Evolutionary conservation across 169 alveolate species (phyloP).

Genomic region (Plasmodium berghei): DNA sequence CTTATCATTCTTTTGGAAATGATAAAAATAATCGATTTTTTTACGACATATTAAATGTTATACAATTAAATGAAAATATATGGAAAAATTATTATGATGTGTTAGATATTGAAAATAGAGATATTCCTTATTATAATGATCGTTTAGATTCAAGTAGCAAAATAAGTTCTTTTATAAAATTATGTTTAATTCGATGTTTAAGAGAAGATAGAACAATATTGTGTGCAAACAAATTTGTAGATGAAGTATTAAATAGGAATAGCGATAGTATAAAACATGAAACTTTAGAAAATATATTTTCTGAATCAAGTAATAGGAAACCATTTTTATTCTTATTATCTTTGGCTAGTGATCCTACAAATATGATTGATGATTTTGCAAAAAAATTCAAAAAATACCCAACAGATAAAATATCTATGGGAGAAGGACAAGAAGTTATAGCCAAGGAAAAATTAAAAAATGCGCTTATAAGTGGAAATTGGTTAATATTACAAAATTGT

Average conservation of each 20-base stretch:
- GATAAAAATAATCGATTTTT: constrained; percentile 92
- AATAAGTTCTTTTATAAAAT: constrained; percentile 92
- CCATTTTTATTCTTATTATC: constrained; percentile 94
- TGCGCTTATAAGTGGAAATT: constrained; percentile 94
- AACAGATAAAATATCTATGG: constrained; percentile 96
- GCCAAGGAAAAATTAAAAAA: constrained; percentile 91
- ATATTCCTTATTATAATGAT: constrained; percentile 94
- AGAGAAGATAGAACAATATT: constrained; percentile 95
- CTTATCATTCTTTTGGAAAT: constrained; percentile 93
- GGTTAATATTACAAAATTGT: constrained; percentile 96
- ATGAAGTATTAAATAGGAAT: constrained; percentile 88
- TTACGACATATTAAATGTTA: constrained; percentile 92
- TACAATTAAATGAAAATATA: constrained; percentile 88
- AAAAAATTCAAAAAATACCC: constrained; percentile 94
- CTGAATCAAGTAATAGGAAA: constrained; percentile 88
- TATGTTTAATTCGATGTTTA: constrained; percentile 92
- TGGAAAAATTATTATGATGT: constrained; percentile 93
- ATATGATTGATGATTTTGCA: constrained; percentile 94
- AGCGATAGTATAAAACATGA: constrained; percentile 94
- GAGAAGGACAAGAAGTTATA: constrained; percentile 96
- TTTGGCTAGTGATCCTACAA: constrained; percentile 96
- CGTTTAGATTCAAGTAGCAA: constrained; percentile 89
- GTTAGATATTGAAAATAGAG: constrained; percentile 93
- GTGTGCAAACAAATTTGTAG: constrained; percentile 92
- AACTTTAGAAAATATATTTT: constrained; percentile 91